These are phyloP conservation scores for Aspergillus texensis DNA, from an alignment of 2,329 filamentous ascomycete species.

Conservation along the genomic window DNA sequence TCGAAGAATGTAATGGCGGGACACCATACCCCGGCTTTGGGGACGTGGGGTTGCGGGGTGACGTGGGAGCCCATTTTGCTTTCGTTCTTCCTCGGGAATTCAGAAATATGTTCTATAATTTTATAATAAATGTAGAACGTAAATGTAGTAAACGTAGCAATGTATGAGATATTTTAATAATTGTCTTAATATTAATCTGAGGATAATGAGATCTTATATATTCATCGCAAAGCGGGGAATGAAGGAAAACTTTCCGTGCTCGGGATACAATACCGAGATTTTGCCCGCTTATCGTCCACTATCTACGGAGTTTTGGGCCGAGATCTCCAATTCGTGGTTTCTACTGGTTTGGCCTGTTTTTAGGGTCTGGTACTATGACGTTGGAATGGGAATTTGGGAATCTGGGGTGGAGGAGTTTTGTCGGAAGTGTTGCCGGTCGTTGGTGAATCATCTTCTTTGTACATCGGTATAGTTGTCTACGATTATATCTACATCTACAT, in stretches of 20 bases:
- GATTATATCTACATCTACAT: too few species aligned
- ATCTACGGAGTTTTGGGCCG: constrained; percentile 6
- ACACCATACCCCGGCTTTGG: constrained; percentile 50
- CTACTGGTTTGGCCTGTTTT: neutral
- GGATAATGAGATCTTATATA: neutral
- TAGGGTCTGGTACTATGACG: neutral
- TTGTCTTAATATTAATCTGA: neutral
- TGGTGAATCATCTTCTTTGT: neutral
- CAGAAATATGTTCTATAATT: neutral
- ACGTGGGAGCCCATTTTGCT: constrained; percentile 20
- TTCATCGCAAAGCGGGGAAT: constrained; percentile 7
- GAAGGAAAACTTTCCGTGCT: constrained; percentile 19
- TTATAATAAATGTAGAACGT: neutral
- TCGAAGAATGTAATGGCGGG: constrained; percentile 61
- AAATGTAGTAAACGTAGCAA: neutral
- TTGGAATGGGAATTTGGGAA: neutral
- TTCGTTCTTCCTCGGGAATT: neutral
- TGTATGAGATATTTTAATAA: neutral
- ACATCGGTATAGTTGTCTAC: too few species aligned
- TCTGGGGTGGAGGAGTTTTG: neutral
- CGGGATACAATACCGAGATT: constrained; percentile 12
- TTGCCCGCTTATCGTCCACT: constrained; percentile 3
- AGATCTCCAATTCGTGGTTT: neutral
- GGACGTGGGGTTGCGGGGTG: constrained; percentile 23
- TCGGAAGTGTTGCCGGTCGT: neutral